Base-by-base conservation (phyloP, 148 eudicot genomes). In the Camellia japonica region DNA sequence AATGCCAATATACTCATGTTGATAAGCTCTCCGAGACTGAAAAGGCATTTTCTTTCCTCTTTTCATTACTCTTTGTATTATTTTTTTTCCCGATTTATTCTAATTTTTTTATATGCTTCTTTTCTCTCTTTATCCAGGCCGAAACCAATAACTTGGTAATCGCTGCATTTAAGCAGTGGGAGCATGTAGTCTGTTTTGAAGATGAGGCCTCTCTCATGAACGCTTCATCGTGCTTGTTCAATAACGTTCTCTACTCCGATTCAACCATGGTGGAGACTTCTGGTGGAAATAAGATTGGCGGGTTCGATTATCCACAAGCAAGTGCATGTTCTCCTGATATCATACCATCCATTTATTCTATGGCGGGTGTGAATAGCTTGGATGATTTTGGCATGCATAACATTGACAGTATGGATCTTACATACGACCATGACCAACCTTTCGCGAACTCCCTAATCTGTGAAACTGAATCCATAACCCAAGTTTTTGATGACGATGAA, bases 21-120 rank as follows among this genome's bases (percentile, higher is more conserved):
- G 97, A 90, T 78, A 85, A 91, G 77, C 86, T 92, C 51, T 86
- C 97, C 46, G 94, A 94, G 85, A 74, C 80, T 42, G 93, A 97
- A 69, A 90, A 89, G 99, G 99, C 79, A 85, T 49, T 52, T 68
- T 62, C 70, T 58, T 65, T 43, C 13, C 58, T 18, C 51, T 41
- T 77, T 30, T 72, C 2, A 6, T 72, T 72, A 13, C 61, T n/a
- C 38, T 71, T 2, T 51, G 9, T 80, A 41, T 46, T 58, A 18
- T 68, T n/a, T 8, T 1, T 64, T 71, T 71, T 10, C 20, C 8
- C 5, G 1, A 7, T 20, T 62, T 12, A 52, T 61, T 42, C 4
- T 59, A 38, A 44, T 15, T 66, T 14, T 51, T 5, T 60, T 7
- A 52, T 43, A 30, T 58, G 8, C 14, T 71, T 38, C 13, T 47